Evolutionary conservation across 2,329 filamentous ascomycete species (phyloP).

Genomic region (Byssoonygena ceratinophila): DNA sequence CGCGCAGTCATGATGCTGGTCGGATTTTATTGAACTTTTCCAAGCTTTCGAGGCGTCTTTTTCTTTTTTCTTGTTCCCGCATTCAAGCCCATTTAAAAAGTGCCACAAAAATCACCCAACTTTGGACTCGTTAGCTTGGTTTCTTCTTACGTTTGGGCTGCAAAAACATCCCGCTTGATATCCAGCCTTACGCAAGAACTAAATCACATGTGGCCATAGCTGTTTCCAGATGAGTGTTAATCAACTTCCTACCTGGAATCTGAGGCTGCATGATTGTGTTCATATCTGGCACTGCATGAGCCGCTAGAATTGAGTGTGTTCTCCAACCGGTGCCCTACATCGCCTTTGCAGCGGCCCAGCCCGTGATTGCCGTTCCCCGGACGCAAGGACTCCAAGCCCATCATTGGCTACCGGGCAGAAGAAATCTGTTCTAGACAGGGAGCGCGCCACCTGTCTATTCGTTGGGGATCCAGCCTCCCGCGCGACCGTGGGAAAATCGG

Average conservation of each 20-base stretch:
- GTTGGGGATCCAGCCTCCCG: neutral
- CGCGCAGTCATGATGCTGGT: neutral
- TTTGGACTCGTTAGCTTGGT: neutral
- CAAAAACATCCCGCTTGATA: slow-evolving; percentile 1
- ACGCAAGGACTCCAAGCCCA: neutral
- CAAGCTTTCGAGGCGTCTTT: neutral
- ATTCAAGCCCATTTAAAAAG: neutral
- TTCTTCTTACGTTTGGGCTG: neutral
- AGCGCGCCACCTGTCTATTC: neutral
- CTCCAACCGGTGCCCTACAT: neutral
- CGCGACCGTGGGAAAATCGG: neutral
- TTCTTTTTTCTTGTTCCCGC: neutral
- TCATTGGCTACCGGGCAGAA: neutral
- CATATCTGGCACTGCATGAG: neutral
- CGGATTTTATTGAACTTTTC: neutral
- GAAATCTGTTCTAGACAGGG: neutral
- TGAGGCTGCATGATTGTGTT: neutral
- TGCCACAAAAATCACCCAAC: neutral
- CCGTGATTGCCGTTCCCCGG: neutral
- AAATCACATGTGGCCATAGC: neutral
- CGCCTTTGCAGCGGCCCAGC: neutral
- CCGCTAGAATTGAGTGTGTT: neutral
- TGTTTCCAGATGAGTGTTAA: slow-evolving; percentile 2
- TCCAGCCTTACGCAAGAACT: slow-evolving; percentile 1
- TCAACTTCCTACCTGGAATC: neutral